Conservation (phyloP, 2,329 filamentous ascomycete genomes). For the Penicillium capsulatum region DNA sequence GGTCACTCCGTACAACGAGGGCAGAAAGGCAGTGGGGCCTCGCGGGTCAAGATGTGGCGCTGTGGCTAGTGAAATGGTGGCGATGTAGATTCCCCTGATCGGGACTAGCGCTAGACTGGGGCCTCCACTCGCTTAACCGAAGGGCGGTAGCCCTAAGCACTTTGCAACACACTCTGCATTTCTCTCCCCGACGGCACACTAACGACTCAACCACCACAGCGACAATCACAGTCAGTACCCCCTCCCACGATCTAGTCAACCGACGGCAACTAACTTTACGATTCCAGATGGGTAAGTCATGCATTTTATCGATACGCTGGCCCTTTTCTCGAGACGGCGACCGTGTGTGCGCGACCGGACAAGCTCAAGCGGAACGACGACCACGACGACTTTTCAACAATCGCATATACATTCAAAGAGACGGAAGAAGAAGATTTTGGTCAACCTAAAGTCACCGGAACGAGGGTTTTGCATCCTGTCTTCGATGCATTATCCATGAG, state of each 20-base stretch:
- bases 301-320: conserved; percentile 21
- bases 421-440: background rate
- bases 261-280: conserved; percentile 26
- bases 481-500: background rate
- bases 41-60: conserved; percentile 1
- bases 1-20: conserved; percentile 4
- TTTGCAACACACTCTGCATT: conserved; percentile 42
- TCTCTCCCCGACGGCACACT: conserved; percentile 31
- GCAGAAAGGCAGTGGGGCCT: conserved; percentile 6
- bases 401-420: conserved; percentile 1
- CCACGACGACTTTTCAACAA: conserved; percentile 12
- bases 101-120: conserved; percentile 26
- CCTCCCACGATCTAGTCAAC: conserved; percentile 13
- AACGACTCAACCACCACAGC: conserved; percentile 47
- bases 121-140: conserved; percentile 40
- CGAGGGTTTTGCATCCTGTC: too few species aligned
- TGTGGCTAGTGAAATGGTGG: conserved; percentile 11
- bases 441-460: background rate
- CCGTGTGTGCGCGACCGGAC: conserved; percentile 29
- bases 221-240: conserved; percentile 50
- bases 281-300: conserved; percentile 60
- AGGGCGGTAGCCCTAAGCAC: conserved; percentile 44
- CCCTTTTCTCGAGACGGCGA: conserved; percentile 29
- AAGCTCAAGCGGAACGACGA: conserved; percentile 13
- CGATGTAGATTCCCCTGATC: conserved; percentile 8